Conservation (phyloP, 176 grass and related monocot genomes). For the Juncus inflexus region DNA sequence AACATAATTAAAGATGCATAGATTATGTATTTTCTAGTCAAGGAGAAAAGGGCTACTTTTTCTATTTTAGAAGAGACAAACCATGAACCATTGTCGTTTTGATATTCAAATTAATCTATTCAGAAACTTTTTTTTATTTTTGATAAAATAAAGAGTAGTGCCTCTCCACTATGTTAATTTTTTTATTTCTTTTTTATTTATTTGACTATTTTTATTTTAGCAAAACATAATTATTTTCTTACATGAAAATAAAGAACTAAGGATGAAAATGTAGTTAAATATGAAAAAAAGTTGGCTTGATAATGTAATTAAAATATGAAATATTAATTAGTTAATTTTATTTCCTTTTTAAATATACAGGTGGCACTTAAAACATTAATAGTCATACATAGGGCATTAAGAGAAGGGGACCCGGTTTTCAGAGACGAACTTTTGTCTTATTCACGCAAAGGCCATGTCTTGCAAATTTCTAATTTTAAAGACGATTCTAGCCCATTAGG, state of each 20-base stretch:
- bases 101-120: too few species aligned
- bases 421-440: slow-evolving; percentile 79
- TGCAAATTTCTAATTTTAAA: slow-evolving; percentile 88
- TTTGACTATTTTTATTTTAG: slow-evolving; percentile 22
- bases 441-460: slow-evolving; percentile 72
- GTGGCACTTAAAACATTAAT: slow-evolving; percentile 88
- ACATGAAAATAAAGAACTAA: neutral
- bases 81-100: too few species aligned
- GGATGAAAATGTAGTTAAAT: too few species aligned
- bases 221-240: slow-evolving; percentile 10
- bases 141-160: slow-evolving; percentile 12
- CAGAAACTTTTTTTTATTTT: too few species aligned
- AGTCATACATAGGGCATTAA: slow-evolving; percentile 75
- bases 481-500: slow-evolving; percentile 91
- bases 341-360: slow-evolving; percentile 32
- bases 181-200: slow-evolving; percentile 7
- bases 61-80: too few species aligned
- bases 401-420: slow-evolving; percentile 86
- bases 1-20: too few species aligned
- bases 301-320: neutral
- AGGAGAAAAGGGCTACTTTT: too few species aligned
- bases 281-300: too few species aligned
- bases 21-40: too few species aligned
- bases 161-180: slow-evolving; percentile 20
- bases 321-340: neutral